Conservation (phyloP, 1,284 basidiomycete genomes). For the Microbotryum lychnidis-dioicae region DNA sequence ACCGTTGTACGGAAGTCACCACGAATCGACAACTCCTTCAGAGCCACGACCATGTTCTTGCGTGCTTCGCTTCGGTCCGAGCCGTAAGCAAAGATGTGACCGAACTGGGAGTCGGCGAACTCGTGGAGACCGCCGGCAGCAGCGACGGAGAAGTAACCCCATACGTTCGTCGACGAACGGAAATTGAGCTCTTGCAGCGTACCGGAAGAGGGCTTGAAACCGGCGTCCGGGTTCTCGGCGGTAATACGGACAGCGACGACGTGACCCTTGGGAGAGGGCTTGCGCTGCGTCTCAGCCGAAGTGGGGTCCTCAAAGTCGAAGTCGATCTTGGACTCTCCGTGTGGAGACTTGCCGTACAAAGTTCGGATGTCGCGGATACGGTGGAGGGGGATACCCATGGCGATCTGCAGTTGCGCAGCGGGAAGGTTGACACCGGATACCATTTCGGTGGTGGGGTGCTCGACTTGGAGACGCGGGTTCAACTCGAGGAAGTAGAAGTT, state of each 20-base stretch:
- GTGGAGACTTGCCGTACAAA: slow-evolving; percentile 86
- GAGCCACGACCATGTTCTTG: slow-evolving; percentile 99
- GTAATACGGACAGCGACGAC: slow-evolving; percentile 99
- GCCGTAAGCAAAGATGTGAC: slow-evolving; percentile 98
- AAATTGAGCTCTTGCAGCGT: slow-evolving; percentile 97
- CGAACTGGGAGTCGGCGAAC: slow-evolving; percentile 97
- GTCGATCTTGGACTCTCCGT: slow-evolving; percentile 83
- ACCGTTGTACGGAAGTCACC: slow-evolving; percentile 99
- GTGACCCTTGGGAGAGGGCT: slow-evolving; percentile 93
- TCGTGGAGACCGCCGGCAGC: slow-evolving; percentile 95
- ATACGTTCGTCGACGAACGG: slow-evolving; percentile 96
- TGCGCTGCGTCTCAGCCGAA: slow-evolving; percentile 79
- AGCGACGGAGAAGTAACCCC: slow-evolving; percentile 97
- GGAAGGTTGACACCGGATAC: slow-evolving; percentile 97
- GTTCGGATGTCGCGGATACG: slow-evolving; percentile 93
- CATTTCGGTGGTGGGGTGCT: slow-evolving; percentile 99
- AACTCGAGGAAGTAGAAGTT: slow-evolving; percentile 97
- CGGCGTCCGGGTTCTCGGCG: slow-evolving; percentile 97
- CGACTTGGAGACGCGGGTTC: slow-evolving; percentile 98
- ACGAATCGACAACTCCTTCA: slow-evolving; percentile 97
- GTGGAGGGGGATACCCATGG: slow-evolving; percentile 97
- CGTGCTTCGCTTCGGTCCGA: slow-evolving; percentile 89
- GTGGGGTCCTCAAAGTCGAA: slow-evolving; percentile 90
- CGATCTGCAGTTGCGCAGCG: slow-evolving; percentile 91
- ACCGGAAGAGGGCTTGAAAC: slow-evolving; percentile 99